Evolutionary conservation across 2,329 filamentous ascomycete genomes (phyloP).

Genomic region (Talaromyces sp.): DNA sequence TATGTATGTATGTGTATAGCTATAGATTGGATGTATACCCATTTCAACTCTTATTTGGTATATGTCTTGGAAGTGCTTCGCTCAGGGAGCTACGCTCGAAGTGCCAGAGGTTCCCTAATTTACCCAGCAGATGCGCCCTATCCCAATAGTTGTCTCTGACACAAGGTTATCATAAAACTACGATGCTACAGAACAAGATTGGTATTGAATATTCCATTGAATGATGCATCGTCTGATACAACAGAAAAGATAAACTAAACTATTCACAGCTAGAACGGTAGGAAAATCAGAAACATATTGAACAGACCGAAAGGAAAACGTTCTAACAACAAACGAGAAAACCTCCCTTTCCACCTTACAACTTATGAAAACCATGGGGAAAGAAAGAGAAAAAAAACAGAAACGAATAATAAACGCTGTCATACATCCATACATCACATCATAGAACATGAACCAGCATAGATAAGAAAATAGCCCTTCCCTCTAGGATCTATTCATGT

Average conservation of each 20-base stretch:
- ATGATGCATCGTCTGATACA: not conserved
- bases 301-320: conserved; percentile 20
- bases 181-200: not conserved
- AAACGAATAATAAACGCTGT: conserved; percentile 18
- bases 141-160: too few relatives aligned
- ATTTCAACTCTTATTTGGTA: conserved; percentile 5
- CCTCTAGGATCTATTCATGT: conserved; percentile 9
- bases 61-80: not conserved
- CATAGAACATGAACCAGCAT: conserved; percentile 15
- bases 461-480: conserved; percentile 5
- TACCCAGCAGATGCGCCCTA: not conserved
- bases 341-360: conserved; percentile 14
- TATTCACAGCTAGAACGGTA: conserved; percentile 18
- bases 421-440: conserved; percentile 16
- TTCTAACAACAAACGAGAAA: conserved; percentile 24
- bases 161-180: not conserved
- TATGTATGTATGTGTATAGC: conserved; percentile 3
- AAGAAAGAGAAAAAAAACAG: conserved; percentile 16
- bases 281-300: conserved; percentile 15
- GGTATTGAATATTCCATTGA: not conserved
- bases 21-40: conserved; percentile 9
- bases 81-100: too few relatives aligned
- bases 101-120: too few relatives aligned
- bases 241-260: conserved; percentile 5
- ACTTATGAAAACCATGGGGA: conserved; percentile 7